Conservation (phyloP, 2,329 filamentous ascomycete species). For the Colletotrichum sp. region DNA sequence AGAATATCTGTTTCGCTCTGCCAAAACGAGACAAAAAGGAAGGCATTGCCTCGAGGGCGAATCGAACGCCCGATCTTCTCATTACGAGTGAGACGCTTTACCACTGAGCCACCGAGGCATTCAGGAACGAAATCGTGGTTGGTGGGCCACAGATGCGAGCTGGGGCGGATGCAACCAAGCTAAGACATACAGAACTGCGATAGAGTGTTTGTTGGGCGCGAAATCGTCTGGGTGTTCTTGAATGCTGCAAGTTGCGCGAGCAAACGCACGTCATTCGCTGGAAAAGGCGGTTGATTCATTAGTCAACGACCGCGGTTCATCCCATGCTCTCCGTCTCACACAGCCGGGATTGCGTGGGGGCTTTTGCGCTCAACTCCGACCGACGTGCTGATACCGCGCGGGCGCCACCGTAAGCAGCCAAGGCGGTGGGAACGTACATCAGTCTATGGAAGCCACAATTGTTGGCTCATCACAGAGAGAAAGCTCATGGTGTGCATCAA, state of each 20-base stretch:
- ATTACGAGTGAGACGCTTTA: constrained; percentile 19
- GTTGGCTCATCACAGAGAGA: background rate
- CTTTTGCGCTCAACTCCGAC: background rate
- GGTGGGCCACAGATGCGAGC: background rate
- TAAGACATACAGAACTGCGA: background rate
- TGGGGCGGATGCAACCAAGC: background rate
- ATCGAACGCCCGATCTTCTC: constrained; percentile 19
- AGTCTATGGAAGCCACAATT: background rate
- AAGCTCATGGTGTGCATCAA: background rate
- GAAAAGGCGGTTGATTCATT: background rate
- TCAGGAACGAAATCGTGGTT: background rate
- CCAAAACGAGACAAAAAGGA: background rate
- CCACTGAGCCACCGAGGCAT: constrained; percentile 13
- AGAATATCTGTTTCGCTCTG: too few relatives aligned
- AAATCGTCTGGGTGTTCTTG: background rate
- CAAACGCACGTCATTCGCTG: background rate
- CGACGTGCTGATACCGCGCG: background rate
- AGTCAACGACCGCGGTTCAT: background rate
- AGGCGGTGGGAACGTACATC: background rate
- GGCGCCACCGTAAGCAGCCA: background rate
- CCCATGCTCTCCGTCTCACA: background rate
- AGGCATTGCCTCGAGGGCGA: constrained; percentile 12
- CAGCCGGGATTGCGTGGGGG: background rate
- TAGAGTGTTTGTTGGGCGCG: background rate
- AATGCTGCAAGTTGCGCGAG: background rate